Percentiles rank a stretch among this genome's conserved stretches.
Evolutionary conservation across 192 early-diverging fungal genomes (phyloP).

Genomic region (Diversispora eburnea): DNA sequence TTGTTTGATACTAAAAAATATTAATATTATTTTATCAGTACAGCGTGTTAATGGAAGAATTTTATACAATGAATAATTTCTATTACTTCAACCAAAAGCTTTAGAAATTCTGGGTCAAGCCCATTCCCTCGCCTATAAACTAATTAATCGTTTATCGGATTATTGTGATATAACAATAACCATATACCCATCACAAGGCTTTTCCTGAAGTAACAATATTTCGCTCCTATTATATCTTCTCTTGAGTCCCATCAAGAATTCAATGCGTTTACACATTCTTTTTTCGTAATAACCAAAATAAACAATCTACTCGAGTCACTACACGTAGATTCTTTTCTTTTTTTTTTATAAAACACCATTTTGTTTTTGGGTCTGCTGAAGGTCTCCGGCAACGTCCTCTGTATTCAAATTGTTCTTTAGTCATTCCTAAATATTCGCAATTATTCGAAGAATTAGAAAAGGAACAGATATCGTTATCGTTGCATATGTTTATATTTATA

Average conservation of each 20-base stretch:
- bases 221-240: background rate
- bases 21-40: too few species aligned
- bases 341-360: too few species aligned
- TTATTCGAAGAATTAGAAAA: too few species aligned
- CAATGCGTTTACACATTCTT: background rate
- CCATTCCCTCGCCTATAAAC: background rate
- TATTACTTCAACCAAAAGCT: background rate
- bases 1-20: background rate
- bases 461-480: too few species aligned
- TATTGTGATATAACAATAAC: background rate
- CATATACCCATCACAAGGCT: constrained; percentile 3
- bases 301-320: background rate
- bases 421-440: too few species aligned
- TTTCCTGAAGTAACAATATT: background rate
- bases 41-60: too few species aligned
- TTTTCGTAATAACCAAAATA: constrained; percentile 16
- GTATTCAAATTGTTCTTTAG: too few species aligned
- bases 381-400: too few species aligned
- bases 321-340: too few species aligned
- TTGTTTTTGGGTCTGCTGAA: too few species aligned
- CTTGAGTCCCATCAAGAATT: constrained; percentile 18
- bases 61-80: background rate
- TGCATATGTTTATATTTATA: too few species aligned
- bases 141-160: background rate
- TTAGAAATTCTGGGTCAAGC: background rate